Base-by-base conservation (phyloP, 1,139 yeast genomes). In the Maudiozyma humilis region DNA sequence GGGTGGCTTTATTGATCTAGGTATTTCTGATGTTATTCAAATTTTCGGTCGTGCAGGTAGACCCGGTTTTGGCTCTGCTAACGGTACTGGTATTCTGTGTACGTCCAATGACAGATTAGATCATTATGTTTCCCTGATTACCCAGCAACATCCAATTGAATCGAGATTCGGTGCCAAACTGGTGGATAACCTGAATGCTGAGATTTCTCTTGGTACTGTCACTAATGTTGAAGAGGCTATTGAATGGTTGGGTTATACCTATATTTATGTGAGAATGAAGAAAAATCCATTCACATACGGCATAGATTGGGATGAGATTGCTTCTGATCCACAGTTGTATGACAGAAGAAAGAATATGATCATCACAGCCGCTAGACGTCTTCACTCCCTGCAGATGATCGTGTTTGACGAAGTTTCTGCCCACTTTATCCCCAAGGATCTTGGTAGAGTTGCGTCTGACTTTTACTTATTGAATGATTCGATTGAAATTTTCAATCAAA, bases 1-100 rank as follows among this genome's bases (percentile, higher is more conserved):
- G 46, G 98, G 98, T 71, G 96, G 97, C 0, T 87, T 81, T 62
- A 79, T 82, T 3, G 98, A 93, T 59, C 71, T 93, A 44, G 96
- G 97, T 2, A 89, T 93, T 17, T 84, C 96, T 0, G 99, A 93
- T 66, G 96, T 93, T 32, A 83, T 93, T 49, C 99, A 93, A 67
- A 93, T 93, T 55, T 91, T 93, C 68, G 99, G 99, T 55, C 85
- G 99, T 69, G 98, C 98, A 34, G 99, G 99, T 67, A 79, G 99
- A 67, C 99, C 99, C 0, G 98, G 94, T 55, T 93, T 79, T 65
- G 66, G 65, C 12, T 96, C 93, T 56, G 78, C 77, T 46, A 82
- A 75, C 59, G 99, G 98, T 70, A 85, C 91, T 2, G 97, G 97
- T 69, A 81, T 88, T 34, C 69, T 93, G 43, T 79, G 93, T 61